Conservation (phyloP, 495 filamentous ascomycete species). For the Oleoguttula mirabilis region DNA sequence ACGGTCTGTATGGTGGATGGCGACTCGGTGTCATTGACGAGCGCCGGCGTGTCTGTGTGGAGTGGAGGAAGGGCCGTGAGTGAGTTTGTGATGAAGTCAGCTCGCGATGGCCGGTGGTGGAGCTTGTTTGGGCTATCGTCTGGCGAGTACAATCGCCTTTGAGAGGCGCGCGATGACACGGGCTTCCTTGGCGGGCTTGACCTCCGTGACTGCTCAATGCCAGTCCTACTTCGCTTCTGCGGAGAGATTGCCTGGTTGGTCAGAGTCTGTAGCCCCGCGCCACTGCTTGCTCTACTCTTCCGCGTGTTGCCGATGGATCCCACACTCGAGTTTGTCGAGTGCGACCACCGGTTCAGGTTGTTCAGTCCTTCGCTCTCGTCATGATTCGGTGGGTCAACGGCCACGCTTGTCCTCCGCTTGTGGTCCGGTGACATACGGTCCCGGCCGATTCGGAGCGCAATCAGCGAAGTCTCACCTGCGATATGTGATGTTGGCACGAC, state of each 20-base stretch:
- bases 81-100: slow-evolving; percentile 19
- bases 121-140: slow-evolving; percentile 23
- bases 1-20: slow-evolving; percentile 14
- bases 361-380: slow-evolving; percentile 52
- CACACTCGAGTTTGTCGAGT: slow-evolving; percentile 60
- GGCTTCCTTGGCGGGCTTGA: slow-evolving; percentile 18
- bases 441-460: slow-evolving; percentile 3
- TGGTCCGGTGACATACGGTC: slow-evolving; percentile 7
- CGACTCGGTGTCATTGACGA: slow-evolving; percentile 25
- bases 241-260: slow-evolving; percentile 8
- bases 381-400: slow-evolving; percentile 26
- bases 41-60: slow-evolving; percentile 20
- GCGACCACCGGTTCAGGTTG: slow-evolving; percentile 73
- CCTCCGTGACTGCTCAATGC: slow-evolving; percentile 12
- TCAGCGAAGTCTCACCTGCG: slow-evolving; percentile 6
- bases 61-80: slow-evolving; percentile 24
- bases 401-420: slow-evolving; percentile 27
- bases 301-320: slow-evolving; percentile 40
- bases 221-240: slow-evolving; percentile 6
- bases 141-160: slow-evolving; percentile 20
- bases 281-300: slow-evolving; percentile 42
- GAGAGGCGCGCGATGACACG: slow-evolving; percentile 8
- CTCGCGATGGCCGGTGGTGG: slow-evolving; percentile 19
- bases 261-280: slow-evolving; percentile 24
- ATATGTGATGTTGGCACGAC: slow-evolving; percentile 10